These are phyloP conservation scores for Bombardia bombarda DNA, from an alignment of 495 filamentous ascomycete species.

Conservation along the genomic window DNA sequence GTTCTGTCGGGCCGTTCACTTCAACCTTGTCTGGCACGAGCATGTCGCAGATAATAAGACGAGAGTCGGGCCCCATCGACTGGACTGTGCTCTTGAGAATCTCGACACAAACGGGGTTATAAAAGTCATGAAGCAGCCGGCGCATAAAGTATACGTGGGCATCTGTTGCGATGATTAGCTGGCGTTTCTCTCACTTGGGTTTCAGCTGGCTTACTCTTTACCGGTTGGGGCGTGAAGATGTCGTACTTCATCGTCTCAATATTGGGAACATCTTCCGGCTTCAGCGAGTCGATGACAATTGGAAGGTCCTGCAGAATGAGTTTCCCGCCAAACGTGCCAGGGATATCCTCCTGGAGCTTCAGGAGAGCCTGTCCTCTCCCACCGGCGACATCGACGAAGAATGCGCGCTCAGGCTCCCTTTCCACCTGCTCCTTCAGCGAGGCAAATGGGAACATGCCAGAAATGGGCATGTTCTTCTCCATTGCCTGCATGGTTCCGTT, in stretches of 20 bases:
- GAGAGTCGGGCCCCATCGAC: constrained; percentile 26
- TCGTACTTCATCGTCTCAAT: constrained; percentile 16
- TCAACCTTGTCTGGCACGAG: constrained; percentile 18
- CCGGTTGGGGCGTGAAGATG: constrained; percentile 9
- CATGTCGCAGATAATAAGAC: constrained; percentile 22
- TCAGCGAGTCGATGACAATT: constrained; percentile 11
- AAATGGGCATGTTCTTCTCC: constrained; percentile 20
- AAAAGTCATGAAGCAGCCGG: constrained; percentile 46
- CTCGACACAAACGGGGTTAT: constrained; percentile 25
- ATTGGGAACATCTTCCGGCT: constrained; percentile 4
- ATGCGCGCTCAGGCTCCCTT: constrained; percentile 22
- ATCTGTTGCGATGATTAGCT: constrained; percentile 5
- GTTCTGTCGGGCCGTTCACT: constrained; percentile 8
- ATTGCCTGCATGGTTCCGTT: constrained; percentile 16
- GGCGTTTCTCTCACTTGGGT: not conserved
- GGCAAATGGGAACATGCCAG: constrained; percentile 30
- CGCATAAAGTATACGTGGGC: constrained; percentile 48
- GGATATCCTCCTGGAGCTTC: constrained; percentile 17
- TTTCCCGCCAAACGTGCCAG: constrained; percentile 9
- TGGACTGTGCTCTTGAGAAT: constrained; percentile 36
- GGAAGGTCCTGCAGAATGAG: constrained; percentile 17
- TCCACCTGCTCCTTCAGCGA: constrained; percentile 22
- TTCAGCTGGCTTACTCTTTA: constrained; percentile 11
- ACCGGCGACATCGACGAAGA: constrained; percentile 22
- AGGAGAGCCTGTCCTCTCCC: constrained; percentile 21